phyloP scores from a whole-genome alignment of 2,329 filamentous ascomycete genomes.

The Trichocomaceae sp. region DNA sequence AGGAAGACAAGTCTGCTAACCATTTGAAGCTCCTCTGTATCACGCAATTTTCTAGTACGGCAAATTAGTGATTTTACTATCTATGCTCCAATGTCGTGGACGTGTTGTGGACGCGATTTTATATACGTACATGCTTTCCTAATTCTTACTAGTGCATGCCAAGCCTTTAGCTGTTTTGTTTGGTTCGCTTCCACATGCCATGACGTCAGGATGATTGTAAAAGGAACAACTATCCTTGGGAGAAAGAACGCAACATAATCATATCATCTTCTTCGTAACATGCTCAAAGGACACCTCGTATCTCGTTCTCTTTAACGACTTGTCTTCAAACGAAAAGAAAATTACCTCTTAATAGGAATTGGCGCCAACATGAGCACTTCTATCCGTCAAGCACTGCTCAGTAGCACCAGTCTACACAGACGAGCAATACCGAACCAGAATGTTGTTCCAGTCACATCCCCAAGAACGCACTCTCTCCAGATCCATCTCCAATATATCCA shows the following conservation, averaged over 20 bases:
- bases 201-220: constrained; percentile 6
- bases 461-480: neutral
- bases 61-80: neutral
- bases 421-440: neutral
- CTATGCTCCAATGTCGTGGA: neutral
- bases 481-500: neutral
- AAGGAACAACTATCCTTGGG: neutral
- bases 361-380: constrained; percentile 4
- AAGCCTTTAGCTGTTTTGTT: neutral
- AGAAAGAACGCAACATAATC: neutral
- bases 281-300: neutral
- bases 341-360: no score
- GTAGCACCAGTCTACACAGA: neutral
- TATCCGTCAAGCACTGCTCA: neutral
- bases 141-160: constrained; percentile 2
- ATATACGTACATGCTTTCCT: neutral
- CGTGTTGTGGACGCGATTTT: no score
- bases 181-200: neutral
- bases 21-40: neutral
- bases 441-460: neutral
- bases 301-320: neutral
- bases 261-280: neutral
- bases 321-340: no score
- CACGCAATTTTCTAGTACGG: neutral
- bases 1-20: neutral